Conservation (phyloP, 2,329 filamentous ascomycete species). For the Aspergillus hiratsukae region DNA sequence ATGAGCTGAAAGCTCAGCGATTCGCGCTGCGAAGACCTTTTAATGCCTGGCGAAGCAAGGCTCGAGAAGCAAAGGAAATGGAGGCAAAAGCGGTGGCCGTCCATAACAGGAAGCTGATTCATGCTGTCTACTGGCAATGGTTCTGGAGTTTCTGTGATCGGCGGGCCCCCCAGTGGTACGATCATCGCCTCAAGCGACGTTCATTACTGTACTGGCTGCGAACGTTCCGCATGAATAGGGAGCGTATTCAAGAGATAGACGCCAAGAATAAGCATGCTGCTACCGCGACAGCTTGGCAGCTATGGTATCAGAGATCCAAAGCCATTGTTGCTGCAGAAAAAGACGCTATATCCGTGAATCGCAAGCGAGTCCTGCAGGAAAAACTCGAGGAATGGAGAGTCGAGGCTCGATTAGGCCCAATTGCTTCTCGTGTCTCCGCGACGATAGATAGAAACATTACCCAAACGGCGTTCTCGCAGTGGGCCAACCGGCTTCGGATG, state of each 20-base stretch:
- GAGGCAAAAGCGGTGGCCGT: constrained; percentile 30
- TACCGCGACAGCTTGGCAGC: constrained; percentile 27
- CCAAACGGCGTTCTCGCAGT: constrained; percentile 45
- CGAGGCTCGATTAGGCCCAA: constrained; percentile 40
- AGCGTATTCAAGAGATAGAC: constrained; percentile 38
- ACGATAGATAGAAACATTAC: constrained; percentile 45
- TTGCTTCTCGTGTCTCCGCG: constrained; percentile 39
- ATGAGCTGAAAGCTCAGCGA: constrained; percentile 50
- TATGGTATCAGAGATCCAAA: constrained; percentile 32
- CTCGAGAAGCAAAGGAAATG: constrained; percentile 32
- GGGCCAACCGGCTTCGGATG: constrained; percentile 45
- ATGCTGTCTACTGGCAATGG: constrained; percentile 39
- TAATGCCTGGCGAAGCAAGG: constrained; percentile 47
- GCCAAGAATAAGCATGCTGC: constrained; percentile 23
- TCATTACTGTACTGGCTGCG: constrained; percentile 40
- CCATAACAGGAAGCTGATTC: constrained; percentile 27
- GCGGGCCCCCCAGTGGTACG: constrained; percentile 41
- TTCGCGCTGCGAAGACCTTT: constrained; percentile 54
- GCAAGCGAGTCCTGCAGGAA: constrained; percentile 32
- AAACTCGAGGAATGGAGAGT: constrained; percentile 41
- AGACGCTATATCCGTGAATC: constrained; percentile 27
- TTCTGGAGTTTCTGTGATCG: constrained; percentile 43
- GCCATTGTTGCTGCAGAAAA: constrained; percentile 24
- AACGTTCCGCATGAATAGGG: constrained; percentile 35
- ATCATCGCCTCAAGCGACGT: constrained; percentile 37